Conservation (phyloP, 108 stramenopile species). For the Cyclotella atomus region DNA sequence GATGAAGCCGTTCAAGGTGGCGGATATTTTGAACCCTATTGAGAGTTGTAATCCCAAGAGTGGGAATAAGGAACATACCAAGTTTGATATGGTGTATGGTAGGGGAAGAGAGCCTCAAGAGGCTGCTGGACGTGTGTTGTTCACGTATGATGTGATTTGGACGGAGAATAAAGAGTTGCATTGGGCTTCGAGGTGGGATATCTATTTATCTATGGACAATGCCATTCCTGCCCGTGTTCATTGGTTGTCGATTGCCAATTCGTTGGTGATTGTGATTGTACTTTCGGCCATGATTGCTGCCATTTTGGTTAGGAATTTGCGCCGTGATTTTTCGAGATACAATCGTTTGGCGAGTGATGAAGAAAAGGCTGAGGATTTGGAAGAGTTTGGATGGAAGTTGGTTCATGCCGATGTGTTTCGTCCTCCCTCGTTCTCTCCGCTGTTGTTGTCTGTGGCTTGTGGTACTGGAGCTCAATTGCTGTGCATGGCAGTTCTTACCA, state of each 20-base stretch:
- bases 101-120: constrained; percentile 64
- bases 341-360: constrained; percentile 92
- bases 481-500: constrained; percentile 86
- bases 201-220: constrained; percentile 95
- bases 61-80: constrained; percentile 57
- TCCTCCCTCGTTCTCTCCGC: constrained; percentile 86
- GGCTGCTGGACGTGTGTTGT: constrained; percentile 85
- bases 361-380: constrained; percentile 94
- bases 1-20: constrained; percentile 47
- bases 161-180: constrained; percentile 69
- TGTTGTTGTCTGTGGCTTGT: constrained; percentile 84
- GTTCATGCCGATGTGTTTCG: constrained; percentile 98
- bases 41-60: constrained; percentile 60
- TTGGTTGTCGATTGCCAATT: constrained; percentile 94
- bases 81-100: constrained; percentile 82
- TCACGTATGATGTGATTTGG: constrained; percentile 97
- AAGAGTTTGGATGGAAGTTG: constrained; percentile 98
- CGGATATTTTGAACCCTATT: constrained; percentile 78
- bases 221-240: constrained; percentile 93
- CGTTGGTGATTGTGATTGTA: constrained; percentile 93
- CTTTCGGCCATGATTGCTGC: constrained; percentile 95
- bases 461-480: constrained; percentile 94
- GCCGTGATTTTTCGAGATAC: constrained; percentile 87
- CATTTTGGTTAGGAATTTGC: constrained; percentile 91
- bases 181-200: constrained; percentile 98